Conservation (phyloP, 2,329 filamentous ascomycete genomes). For the Arthroderma uncinatum region DNA sequence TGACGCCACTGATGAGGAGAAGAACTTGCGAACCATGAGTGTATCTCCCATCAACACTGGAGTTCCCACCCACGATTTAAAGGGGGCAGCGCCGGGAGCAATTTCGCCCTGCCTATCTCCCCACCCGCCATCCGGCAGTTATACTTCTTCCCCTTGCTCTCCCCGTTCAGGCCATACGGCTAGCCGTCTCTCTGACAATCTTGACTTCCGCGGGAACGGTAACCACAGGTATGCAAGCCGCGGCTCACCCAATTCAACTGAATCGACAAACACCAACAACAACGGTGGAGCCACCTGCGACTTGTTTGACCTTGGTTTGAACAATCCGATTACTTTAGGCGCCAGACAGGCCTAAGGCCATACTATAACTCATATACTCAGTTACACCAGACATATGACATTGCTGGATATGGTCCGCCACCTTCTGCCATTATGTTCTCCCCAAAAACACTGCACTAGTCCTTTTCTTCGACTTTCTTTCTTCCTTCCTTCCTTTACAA, state of each 20-base stretch:
- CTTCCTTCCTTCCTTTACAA: neutral
- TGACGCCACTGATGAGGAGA: neutral
- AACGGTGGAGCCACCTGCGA: neutral
- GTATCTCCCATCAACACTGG: neutral
- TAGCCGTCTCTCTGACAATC: neutral
- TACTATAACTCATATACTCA: neutral
- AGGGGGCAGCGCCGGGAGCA: neutral
- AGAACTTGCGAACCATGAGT: neutral
- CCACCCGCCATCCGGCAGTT: conserved; percentile 2
- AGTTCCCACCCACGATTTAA: neutral
- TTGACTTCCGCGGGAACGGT: neutral
- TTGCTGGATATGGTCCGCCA: neutral
- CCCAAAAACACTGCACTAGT: neutral
- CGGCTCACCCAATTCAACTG: neutral
- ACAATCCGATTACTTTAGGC: neutral
- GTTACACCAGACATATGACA: neutral
- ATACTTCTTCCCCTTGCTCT: conserved; percentile 4
- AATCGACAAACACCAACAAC: neutral
- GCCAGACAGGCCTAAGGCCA: neutral
- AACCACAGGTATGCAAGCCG: conserved; percentile 4
- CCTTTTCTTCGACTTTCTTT: neutral
- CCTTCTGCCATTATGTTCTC: neutral
- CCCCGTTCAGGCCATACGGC: neutral
- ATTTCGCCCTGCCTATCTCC: conserved; percentile 4
- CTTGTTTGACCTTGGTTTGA: conserved; percentile 2